phyloP scores from a whole-genome alignment of 2,329 filamentous ascomycete genomes.

The Aspergillus ibericus region DNA sequence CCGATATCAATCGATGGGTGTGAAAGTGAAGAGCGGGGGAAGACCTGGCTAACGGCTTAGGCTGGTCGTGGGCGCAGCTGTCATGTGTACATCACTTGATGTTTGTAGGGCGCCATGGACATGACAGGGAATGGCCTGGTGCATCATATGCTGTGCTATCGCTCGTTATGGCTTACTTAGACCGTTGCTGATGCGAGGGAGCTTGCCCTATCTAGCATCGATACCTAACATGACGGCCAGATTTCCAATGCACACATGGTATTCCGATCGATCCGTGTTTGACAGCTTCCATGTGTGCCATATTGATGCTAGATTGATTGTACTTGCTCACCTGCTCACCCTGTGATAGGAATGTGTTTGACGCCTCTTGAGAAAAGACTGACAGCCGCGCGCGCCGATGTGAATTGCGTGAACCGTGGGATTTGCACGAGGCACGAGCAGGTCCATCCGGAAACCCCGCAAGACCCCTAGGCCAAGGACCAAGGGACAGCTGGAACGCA shows the following conservation, averaged over 20 bases:
- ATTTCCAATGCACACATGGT: not conserved
- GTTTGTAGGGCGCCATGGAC: not conserved
- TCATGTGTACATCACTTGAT: not conserved
- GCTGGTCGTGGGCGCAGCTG: not conserved
- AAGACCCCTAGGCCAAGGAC: not conserved
- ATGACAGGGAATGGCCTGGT: not conserved
- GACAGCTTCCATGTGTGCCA: not conserved
- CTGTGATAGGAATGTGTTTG: not conserved
- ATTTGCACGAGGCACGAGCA: not conserved
- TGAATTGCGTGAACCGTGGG: not conserved
- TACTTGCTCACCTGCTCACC: not conserved
- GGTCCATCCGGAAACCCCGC: not conserved
- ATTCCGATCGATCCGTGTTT: conserved; percentile 7
- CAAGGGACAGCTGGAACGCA: not conserved
- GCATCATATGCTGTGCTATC: not conserved
- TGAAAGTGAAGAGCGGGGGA: not conserved
- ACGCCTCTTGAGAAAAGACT: not conserved
- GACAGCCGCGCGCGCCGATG: not conserved
- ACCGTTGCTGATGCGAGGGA: not conserved
- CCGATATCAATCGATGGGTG: not conserved
- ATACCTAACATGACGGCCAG: not conserved
- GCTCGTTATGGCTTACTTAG: not conserved
- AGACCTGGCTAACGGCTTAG: not conserved
- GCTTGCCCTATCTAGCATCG: not conserved
- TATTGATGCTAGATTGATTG: not conserved